Percentiles rank a stretch among this genome's conserved stretches.
Evolutionary conservation across 805 yeast genomes (phyloP).

Genomic region (Wickerhamomyces chaumierensis): DNA sequence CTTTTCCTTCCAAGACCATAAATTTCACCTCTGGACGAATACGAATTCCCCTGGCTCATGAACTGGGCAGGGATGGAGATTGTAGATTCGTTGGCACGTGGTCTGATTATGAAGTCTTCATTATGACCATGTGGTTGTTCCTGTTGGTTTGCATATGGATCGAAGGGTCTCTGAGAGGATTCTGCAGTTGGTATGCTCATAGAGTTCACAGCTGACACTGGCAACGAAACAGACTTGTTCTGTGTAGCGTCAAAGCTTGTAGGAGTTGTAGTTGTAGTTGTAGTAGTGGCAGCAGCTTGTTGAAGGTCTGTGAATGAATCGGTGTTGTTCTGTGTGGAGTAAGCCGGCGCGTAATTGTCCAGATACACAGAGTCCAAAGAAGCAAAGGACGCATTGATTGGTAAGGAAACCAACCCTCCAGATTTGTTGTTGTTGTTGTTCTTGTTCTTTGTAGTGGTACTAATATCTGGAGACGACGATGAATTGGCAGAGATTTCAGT

Average conservation of each 20-base stretch:
- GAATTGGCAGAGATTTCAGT: conserved; percentile 1
- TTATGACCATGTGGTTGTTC: no score
- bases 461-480: not conserved
- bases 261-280: no score
- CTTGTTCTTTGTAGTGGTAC: not conserved
- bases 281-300: no score
- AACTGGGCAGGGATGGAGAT: conserved; percentile 11
- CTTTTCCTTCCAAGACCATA: no score
- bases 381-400: conserved; percentile 66
- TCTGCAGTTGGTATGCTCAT: no score
- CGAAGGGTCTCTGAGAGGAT: not conserved
- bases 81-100: conserved; percentile 3
- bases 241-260: no score
- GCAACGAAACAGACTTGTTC: no score
- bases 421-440: conserved; percentile 6
- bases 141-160: not conserved
- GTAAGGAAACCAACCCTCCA: conserved; percentile 53
- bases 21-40: no score
- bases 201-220: no score
- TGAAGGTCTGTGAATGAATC: no score
- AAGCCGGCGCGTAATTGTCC: conserved; percentile 30
- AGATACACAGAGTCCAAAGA: conserved; percentile 62
- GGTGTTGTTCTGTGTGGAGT: not conserved
- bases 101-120: not conserved
- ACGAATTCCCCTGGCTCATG: conserved; percentile 4